Evolutionary conservation across 148 eudicot species (phyloP), one percentile per base, ranked within the genome.

Genomic region (Simmondsia chinensis): DNA sequence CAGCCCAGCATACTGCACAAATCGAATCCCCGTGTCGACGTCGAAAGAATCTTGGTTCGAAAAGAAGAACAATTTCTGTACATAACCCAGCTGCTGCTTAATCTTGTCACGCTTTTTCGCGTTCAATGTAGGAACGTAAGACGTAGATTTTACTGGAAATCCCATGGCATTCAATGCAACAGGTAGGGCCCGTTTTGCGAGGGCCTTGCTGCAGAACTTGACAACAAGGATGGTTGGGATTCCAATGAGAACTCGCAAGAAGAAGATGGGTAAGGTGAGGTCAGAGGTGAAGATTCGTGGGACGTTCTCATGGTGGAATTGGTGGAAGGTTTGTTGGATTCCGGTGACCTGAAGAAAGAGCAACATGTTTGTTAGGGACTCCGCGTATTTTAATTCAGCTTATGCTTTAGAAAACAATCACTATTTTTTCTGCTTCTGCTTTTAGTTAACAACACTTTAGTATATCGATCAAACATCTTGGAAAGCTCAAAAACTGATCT

Each of bases 1-100:
- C 47, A 91, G 94, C 14, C 99, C 96, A 11, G 95, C 83, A 61
- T 86, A 91, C 54, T 91, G 99, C 28, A 91, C 41, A 48, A 91
- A 76, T 67, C 96, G 74, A 47, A 86, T 86, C 42, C 94, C 96
- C 9, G 99, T 79, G 46, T 91, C 99, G 21, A 91, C 83, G 52
- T 91, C 96, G 12, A 91, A 86, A 3, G 77, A 74, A 13, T 70
- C 71, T 54, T 80, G 77, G 6, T 54, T 31, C 28, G 70, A 57
- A 47, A 77, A 74, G 57, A 85, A 73, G 32, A 79, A 57, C 28
- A 82, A 17, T 59, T 78, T 86, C 50, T 79, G 96, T 38, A 68
- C 36, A 59, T 69, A 77, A 23, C 94, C 72, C 1, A 73, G 37
- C 9, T 72, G 47, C 47, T 72, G 93, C 60, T 65, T 74, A 22